Percentiles rank a stretch among this genome's conserved stretches.
These are phyloP conservation scores for Diddensiella caesifluorescens DNA, from an alignment of 805 yeast species.

Conservation along the genomic window DNA sequence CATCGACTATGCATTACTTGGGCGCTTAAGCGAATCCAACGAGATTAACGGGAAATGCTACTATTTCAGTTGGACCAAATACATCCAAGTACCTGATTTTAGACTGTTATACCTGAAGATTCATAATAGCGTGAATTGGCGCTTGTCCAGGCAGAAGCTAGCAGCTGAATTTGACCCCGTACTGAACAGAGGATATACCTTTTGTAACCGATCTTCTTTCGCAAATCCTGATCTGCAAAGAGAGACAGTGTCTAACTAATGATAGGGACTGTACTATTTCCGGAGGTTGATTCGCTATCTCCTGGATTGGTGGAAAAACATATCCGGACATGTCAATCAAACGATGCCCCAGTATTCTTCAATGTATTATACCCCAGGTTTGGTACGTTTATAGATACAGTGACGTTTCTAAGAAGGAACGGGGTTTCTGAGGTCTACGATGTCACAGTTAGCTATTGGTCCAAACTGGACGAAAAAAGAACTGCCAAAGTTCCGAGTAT, in stretches of 20 bases:
- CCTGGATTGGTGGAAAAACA: constrained; percentile 40
- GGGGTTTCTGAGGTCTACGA: constrained; percentile 42
- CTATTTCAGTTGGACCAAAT: constrained; percentile 65
- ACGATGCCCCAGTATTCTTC: constrained; percentile 54
- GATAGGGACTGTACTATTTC: constrained; percentile 70
- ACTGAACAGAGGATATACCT: constrained; percentile 3
- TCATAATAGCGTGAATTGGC: constrained; percentile 68
- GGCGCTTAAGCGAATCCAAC: constrained; percentile 26
- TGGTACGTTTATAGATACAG: constrained; percentile 26
- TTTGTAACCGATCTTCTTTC: no score
- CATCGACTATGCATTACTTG: constrained; percentile 58
- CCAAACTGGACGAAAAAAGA: constrained; percentile 6
- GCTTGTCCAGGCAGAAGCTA: constrained; percentile 31
- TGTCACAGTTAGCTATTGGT: constrained; percentile 45
- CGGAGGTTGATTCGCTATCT: constrained; percentile 66
- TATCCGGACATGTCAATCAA: constrained; percentile 47
- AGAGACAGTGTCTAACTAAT: constrained; percentile 30
- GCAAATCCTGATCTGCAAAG: no score
- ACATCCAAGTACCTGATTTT: constrained; percentile 58
- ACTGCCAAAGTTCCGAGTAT: neutral
- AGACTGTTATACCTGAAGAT: constrained; percentile 43
- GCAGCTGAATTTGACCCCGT: constrained; percentile 18
- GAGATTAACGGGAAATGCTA: constrained; percentile 32
- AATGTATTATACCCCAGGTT: constrained; percentile 76
- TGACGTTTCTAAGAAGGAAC: constrained; percentile 24